Base-by-base conservation (phyloP, 495 filamentous ascomycete species). In the Penicillium parvum region DNA sequence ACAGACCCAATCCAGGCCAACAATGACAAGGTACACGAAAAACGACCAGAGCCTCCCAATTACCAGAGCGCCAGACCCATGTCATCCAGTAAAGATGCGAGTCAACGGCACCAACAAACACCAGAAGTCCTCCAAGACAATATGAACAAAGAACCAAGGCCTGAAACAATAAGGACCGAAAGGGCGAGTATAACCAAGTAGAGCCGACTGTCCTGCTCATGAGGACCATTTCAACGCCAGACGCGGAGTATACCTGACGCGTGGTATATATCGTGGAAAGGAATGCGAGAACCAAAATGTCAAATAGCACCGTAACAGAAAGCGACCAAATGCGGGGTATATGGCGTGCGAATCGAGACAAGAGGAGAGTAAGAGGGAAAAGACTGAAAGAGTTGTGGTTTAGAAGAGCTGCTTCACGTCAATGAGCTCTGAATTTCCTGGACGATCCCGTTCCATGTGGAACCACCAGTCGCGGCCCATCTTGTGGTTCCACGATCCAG, bases 401-500 rank as follows among this genome's bases (percentile, higher is more conserved):
- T 53, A 72, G 30, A 74, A 71, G 21, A 74, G 65, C 37, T 59
- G 61, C 37, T 61, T 60, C 10, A 62, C 33, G 21, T 66, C 55
- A 42, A 72, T 62, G 34, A 68, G 50, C 22, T 71, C 64, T n/a
- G 59, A 38, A 21, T 63, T 65, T 26, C 55, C 53, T 6, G 65
- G 70, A 12, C 71, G 68, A 37, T 74, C 71, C 17, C 71, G 66
- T 47, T 74, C 71, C 53, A 71, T 65, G 42, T 74, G 71, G 44
- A 65, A 72, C 71, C 69, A 74, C 71, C 71, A 74, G n/a, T 72
- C 69, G 11, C 65, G 63, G 18, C 69, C 69, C 26, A 35, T 56
- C 30, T 66, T 65, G 28, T 72, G 68, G 35, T 74, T 74, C 71
- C 71, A 74, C 18, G 68, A 64, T 14, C 71, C 71, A 18, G 65